Evolutionary conservation across 129 eudicot genomes (phyloP), one percentile per base, ranked within the genome.

Genomic region (Erigeron canadensis): DNA sequence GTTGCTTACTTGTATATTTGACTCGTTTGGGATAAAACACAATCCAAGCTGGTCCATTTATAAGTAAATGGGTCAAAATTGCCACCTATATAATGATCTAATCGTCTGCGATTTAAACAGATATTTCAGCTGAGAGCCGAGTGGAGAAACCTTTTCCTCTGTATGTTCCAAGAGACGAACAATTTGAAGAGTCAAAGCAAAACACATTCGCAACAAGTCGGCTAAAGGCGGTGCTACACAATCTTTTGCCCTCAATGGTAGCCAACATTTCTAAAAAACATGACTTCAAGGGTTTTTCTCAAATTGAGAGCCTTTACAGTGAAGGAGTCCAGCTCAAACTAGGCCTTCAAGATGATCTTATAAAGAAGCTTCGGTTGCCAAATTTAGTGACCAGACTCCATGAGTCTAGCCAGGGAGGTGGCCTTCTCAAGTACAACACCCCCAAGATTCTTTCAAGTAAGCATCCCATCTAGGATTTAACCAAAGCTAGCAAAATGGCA

Each of bases 161-260:
- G 84, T 94, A 94, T 23, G 97, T 94, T 69, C 98, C 98, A 13
- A 82, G 97, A 73, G 98, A 94, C 46, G 98, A 94, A 83, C 93
- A 83, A 56, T 90, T 94, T 47, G 98, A 94, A 79, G 98, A 94
- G 76, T 82, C 87, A 11, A 94, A 94, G 55, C 77, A 72, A 60
- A 82, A 83, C n/a, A 76, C 97, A 53, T 89, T 94, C 77, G 81
- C 96, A 7, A 84, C 86, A n/a, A 82, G 97, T 62, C 87, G 97
- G 83, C 79, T 89, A 0, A 94, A 86, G 79, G 98, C 86, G 0
- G 87, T 87, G 57, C 91, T 89, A 5, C 98, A 87, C 56, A 94
- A 90, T 74, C 75, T 90, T 50, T 42, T 94, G 59, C 98, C 98
- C 0, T 74, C 87, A n/a, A 64, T 94, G 67, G 87, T 85, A 70